Base-by-base conservation (phyloP, 1,284 basidiomycete genomes). In the Tilletia caries region DNA sequence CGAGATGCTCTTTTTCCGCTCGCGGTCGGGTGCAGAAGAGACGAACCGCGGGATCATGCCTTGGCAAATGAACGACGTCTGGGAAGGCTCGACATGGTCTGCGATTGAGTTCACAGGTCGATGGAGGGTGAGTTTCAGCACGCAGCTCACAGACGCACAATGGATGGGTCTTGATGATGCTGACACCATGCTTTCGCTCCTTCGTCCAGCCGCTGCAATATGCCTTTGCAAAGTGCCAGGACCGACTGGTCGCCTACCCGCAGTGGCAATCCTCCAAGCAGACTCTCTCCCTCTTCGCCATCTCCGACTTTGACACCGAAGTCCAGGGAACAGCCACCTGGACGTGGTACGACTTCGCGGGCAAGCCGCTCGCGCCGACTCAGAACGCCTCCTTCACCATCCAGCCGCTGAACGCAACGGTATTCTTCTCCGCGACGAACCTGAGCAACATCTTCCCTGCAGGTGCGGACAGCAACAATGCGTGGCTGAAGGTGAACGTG, bases 11-110 rank as follows among this genome's bases (percentile, higher is more conserved):
- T 89, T 86, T 84, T 89, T 89, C 84, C 88, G 87, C 73, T 88
- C 87, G 2, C 87, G 88, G 72, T 80, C 89, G 25, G 88, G 88
- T 85, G 87, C 88, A 72, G 84, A 86, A 13, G 86, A 89, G 85
- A 87, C 88, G 75, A 89, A 89, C 79, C 85, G 89, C 34, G 89
- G 88, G 4, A 85, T 86, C 32, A 83, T 88, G 44, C 87, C 89
- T 13, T 89, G 88, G 88, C 88, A 89, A 79, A 83, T 89, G 66
- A 89, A 89, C 75, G 89, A 89, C 78, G 88, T 89, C 64, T 89
- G 88, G 88, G 88, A 89, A 77, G 88, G 87, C 29, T 85, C 86
- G 32, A 87, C 86, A 74, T 89, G 88, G 88, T 86, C 87, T 5
- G 85, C 85, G 43, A 85, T 89, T 76, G 88, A 89, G 76, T 88